Evolutionary conservation across 2,329 filamentous ascomycete species (phyloP).

Genomic region (Cladosporium sp.): DNA sequence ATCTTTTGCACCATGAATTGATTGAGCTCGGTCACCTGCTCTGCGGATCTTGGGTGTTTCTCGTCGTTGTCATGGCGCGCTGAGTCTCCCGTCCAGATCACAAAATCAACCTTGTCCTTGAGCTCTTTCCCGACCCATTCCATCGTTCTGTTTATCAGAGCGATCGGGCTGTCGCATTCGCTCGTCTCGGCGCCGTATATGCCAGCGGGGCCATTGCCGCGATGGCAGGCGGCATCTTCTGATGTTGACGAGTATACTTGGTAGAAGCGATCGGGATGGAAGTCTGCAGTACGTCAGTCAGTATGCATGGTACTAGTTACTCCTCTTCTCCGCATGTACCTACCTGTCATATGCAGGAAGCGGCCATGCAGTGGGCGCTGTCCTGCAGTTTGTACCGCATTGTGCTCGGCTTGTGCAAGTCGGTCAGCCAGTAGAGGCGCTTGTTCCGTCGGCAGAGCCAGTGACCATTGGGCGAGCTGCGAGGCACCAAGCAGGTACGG

Average conservation of each 20-base stretch:
- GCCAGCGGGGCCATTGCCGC: slow-evolving; percentile 70
- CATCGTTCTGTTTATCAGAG: slow-evolving; percentile 83
- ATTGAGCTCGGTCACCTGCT: slow-evolving; percentile 77
- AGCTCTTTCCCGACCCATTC: slow-evolving; percentile 65
- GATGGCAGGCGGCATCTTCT: slow-evolving; percentile 70
- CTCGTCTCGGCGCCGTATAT: slow-evolving; percentile 79
- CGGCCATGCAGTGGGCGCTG: slow-evolving; percentile 49
- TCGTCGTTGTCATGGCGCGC: slow-evolving; percentile 39
- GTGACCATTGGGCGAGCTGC: not conserved
- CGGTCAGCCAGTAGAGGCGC: not conserved
- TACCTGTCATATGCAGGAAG: slow-evolving; percentile 88
- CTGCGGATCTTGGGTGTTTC: slow-evolving; percentile 66
- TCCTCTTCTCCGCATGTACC: slow-evolving; percentile 24
- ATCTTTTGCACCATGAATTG: slow-evolving; percentile 71
- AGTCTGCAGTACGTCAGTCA: slow-evolving; percentile 53
- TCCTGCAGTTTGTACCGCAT: slow-evolving; percentile 12
- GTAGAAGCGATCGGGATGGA: slow-evolving; percentile 89
- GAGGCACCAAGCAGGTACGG: slow-evolving; percentile 3
- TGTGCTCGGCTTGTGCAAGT: not conserved
- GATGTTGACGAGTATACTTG: slow-evolving; percentile 69
- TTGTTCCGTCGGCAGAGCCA: slow-evolving; percentile 4
- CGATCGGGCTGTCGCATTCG: slow-evolving; percentile 79
- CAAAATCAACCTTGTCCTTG: slow-evolving; percentile 36
- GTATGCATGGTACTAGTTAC: slow-evolving; percentile 12
- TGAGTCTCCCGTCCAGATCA: slow-evolving; percentile 38